Percentiles rank a stretch among this genome's conserved stretches.
These are phyloP conservation scores for Scheffersomyces stipitis DNA, from an alignment of 805 yeast species.

Conservation along the genomic window DNA sequence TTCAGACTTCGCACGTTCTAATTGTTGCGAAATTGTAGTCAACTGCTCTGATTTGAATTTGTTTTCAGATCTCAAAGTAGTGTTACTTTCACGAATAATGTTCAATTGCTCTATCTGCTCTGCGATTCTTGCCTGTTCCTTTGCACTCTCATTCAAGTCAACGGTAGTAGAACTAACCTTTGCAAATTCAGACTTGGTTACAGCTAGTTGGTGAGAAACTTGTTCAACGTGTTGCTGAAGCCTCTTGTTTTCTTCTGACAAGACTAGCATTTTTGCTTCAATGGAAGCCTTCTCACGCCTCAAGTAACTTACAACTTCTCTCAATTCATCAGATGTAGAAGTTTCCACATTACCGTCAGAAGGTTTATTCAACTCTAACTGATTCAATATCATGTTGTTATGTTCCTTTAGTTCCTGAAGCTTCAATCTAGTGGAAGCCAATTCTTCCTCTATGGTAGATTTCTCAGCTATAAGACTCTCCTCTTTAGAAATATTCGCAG, in stretches of 20 bases:
- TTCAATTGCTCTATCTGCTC: slow-evolving; percentile 61
- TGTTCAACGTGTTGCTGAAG: slow-evolving; percentile 51
- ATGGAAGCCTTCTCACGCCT: slow-evolving; percentile 75
- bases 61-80: slow-evolving; percentile 57
- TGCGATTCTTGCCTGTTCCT: slow-evolving; percentile 47
- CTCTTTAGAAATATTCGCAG: slow-evolving; percentile 12
- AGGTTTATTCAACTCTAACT: slow-evolving; percentile 49
- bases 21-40: slow-evolving; percentile 38
- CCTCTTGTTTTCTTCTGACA: slow-evolving; percentile 52
- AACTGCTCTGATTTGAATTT: slow-evolving; percentile 18
- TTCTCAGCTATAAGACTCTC: slow-evolving; percentile 20
- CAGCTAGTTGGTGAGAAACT: slow-evolving; percentile 50
- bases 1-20: slow-evolving; percentile 28
- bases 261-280: slow-evolving; percentile 46
- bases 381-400: slow-evolving; percentile 65
- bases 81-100: slow-evolving; percentile 66
- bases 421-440: slow-evolving; percentile 45
- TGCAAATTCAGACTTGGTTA: slow-evolving; percentile 48
- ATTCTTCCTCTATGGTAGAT: slow-evolving; percentile 25
- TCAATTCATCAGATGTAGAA: slow-evolving; percentile 21
- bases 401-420: slow-evolving; percentile 63
- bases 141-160: slow-evolving; percentile 27
- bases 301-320: slow-evolving; percentile 58
- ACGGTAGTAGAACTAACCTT: slow-evolving; percentile 18
- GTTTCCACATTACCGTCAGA: slow-evolving; percentile 6